phyloP scores from a whole-genome alignment of 129 eudicot species.

The Helianthus tuberosus region DNA sequence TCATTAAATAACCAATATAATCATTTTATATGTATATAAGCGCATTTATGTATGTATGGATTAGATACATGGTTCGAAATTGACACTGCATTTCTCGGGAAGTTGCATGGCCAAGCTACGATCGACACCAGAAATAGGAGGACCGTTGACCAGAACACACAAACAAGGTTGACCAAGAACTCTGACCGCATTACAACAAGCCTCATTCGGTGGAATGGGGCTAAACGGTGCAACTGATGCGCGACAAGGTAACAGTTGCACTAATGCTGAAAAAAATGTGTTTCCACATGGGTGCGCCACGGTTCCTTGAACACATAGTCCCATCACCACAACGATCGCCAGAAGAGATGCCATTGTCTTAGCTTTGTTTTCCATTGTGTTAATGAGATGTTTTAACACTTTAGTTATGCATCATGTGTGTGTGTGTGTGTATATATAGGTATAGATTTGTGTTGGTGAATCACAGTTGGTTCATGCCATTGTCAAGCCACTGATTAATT shows the following conservation, averaged over 20 bases:
- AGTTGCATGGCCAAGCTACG: conserved; percentile 93
- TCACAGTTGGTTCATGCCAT: conserved; percentile 48
- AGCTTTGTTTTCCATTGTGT: conserved; percentile 39
- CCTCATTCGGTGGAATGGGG: conserved; percentile 75
- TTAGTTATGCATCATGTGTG: not conserved
- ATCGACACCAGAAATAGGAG: conserved; percentile 94
- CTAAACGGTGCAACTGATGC: conserved; percentile 83
- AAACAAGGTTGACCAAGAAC: conserved; percentile 90
- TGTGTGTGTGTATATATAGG: conserved; percentile 3
- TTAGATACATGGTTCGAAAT: conserved; percentile 78
- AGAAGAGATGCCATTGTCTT: conserved; percentile 26
- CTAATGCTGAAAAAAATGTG: conserved; percentile 89
- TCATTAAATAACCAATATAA: conserved; percentile 5
- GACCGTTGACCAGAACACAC: conserved; percentile 89
- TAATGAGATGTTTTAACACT: conserved; percentile 1
- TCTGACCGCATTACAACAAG: conserved; percentile 81
- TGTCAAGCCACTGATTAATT: conserved; percentile 10
- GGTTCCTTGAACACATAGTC: conserved; percentile 45
- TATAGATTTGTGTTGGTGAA: conserved; percentile 36
- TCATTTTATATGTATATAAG: not conserved
- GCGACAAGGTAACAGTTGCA: conserved; percentile 92
- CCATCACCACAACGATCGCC: conserved; percentile 24
- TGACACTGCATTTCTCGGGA: conserved; percentile 83
- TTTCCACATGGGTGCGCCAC: conserved; percentile 57
- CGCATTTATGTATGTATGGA: not conserved